Conservation (phyloP, 2,329 filamentous ascomycete genomes). For the Alternaria arborescens region DNA sequence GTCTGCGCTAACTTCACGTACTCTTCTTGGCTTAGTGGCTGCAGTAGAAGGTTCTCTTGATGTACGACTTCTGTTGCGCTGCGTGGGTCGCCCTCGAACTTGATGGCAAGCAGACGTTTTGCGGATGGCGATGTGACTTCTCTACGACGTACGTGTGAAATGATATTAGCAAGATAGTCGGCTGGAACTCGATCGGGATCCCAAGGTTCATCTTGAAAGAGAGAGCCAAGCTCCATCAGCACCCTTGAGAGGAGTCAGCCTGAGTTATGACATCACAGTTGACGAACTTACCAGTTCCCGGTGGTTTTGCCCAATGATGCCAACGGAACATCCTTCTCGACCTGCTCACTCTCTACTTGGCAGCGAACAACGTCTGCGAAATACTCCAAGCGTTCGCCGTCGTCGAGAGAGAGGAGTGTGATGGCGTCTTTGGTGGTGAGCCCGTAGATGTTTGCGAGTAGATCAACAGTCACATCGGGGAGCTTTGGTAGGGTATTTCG, state of each 20-base stretch:
- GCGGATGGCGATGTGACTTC: constrained; percentile 64
- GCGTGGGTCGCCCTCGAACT: constrained; percentile 63
- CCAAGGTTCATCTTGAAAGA: constrained; percentile 56
- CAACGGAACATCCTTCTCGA: constrained; percentile 4
- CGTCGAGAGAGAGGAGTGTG: constrained; percentile 78
- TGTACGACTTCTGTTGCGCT: constrained; percentile 63
- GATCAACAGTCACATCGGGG: constrained; percentile 74
- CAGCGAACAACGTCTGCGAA: constrained; percentile 71
- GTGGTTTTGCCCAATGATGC: constrained; percentile 56
- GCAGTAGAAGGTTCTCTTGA: constrained; percentile 64
- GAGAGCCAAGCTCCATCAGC: constrained; percentile 61
- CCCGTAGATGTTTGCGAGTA: constrained; percentile 69
- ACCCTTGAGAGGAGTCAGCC: constrained; percentile 48
- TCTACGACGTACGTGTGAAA: constrained; percentile 52
- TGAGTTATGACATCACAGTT: neutral
- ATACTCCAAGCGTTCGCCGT: constrained; percentile 82
- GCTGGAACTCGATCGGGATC: constrained; percentile 51
- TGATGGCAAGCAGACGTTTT: constrained; percentile 65
- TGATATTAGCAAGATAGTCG: constrained; percentile 54
- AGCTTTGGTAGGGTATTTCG: constrained; percentile 70
- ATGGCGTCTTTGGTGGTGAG: constrained; percentile 84
- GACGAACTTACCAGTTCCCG: constrained; percentile 63
- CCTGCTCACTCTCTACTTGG: constrained; percentile 39
- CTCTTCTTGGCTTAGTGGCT: constrained; percentile 63
- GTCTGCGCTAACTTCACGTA: constrained; percentile 64